Evolutionary conservation across 257 asterid species (phyloP).

Genomic region (Scutellaria barbata): DNA sequence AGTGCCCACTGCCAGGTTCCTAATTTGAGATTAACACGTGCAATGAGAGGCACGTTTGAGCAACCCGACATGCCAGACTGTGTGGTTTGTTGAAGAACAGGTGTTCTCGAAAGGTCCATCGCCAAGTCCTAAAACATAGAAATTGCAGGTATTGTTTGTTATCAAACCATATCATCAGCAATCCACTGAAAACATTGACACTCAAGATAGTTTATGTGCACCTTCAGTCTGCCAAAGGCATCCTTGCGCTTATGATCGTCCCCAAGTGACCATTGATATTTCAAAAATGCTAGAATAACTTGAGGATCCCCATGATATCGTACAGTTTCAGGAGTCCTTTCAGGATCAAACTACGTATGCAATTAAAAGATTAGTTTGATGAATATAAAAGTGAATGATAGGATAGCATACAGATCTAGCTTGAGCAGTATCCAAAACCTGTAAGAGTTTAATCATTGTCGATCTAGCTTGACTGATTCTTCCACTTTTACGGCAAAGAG

Average conservation of each 20-base stretch:
- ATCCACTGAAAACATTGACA: slow-evolving; percentile 10
- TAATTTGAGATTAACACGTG: slow-evolving; percentile 79
- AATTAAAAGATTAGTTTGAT: slow-evolving; percentile 31
- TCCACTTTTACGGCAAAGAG: slow-evolving; percentile 97
- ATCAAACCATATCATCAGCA: slow-evolving; percentile 19
- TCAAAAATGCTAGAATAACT: slow-evolving; percentile 92
- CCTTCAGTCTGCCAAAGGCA: slow-evolving; percentile 89
- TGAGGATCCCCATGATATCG: slow-evolving; percentile 93
- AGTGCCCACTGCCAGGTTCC: slow-evolving; percentile 99
- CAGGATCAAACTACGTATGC: slow-evolving; percentile 84
- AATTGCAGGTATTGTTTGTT: slow-evolving; percentile 28
- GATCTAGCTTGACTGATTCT: slow-evolving; percentile 97
- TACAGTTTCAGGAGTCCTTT: slow-evolving; percentile 74
- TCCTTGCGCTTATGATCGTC: slow-evolving; percentile 94
- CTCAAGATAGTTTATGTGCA: slow-evolving; percentile 35
- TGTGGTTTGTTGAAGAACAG: slow-evolving; percentile 62
- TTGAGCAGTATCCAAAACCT: slow-evolving; percentile 52
- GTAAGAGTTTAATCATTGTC: slow-evolving; percentile 85
- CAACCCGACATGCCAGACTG: slow-evolving; percentile 62
- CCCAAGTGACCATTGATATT: slow-evolving; percentile 98
- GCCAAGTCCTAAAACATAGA: slow-evolving; percentile 75
- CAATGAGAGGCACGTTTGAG: slow-evolving; percentile 77
- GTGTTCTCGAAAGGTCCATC: slow-evolving; percentile 73
- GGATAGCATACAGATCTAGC: slow-evolving; percentile 18
- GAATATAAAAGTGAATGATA: slow-evolving; percentile 15